Evolutionary conservation across 169 alveolate species (phyloP).

Genomic region (Cryptosporidium meleagridis): DNA sequence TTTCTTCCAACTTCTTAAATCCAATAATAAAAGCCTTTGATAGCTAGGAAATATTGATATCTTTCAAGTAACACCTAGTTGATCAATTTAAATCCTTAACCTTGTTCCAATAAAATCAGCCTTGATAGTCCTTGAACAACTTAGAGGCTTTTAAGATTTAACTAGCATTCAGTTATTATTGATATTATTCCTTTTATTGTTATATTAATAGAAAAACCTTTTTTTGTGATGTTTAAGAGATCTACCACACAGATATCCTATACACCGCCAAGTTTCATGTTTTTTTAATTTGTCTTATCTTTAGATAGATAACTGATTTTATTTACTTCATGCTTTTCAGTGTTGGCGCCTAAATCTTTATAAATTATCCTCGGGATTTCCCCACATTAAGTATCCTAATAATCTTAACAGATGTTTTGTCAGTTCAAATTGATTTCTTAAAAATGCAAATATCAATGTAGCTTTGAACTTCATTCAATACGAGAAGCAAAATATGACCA

Average conservation of each 20-base stretch:
- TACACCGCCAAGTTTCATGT: conserved; percentile 32
- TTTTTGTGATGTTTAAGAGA: not conserved
- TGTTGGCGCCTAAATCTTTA: not conserved
- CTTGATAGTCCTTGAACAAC: not conserved
- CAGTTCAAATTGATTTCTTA: not conserved
- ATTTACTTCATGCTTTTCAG: not conserved
- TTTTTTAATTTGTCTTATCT: not conserved
- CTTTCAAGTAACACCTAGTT: not conserved
- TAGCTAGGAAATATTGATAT: not conserved
- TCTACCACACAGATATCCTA: conserved; percentile 40
- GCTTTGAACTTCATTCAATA: too few relatives aligned
- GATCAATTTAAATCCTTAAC: not conserved
- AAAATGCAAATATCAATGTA: too few relatives aligned
- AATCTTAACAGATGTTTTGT: too few relatives aligned
- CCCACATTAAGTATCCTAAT: not conserved
- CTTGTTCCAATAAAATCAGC: not conserved
- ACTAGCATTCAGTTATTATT: not conserved
- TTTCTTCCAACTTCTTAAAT: not conserved
- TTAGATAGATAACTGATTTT: conserved; percentile 18
- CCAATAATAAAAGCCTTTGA: not conserved
- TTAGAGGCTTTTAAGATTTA: not conserved
- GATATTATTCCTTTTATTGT: not conserved
- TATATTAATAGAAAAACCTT: not conserved
- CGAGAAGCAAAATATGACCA: not conserved
- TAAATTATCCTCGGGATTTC: not conserved